Evolutionary conservation across 768 basidiomycete species (phyloP), one percentile per base, ranked within the genome.

Genomic region (Phylloporus scabripes): DNA sequence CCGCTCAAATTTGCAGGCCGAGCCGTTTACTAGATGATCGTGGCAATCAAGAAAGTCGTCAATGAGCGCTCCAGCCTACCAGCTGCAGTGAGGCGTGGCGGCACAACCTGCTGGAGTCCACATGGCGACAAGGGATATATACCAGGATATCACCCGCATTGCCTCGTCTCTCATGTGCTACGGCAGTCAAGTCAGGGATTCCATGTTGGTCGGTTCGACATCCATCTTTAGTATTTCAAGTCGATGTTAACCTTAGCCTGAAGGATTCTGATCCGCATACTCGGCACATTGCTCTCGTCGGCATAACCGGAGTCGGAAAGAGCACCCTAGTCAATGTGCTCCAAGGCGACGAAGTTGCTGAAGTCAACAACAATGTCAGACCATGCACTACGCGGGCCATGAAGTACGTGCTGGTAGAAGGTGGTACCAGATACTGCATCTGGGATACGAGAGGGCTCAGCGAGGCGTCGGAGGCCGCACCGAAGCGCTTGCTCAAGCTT

Each of bases 281-380:
- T 28, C 15, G 49, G 4, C 49, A 62, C 33, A 45, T 63, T 18
- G 61, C 63, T 28, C 29, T 63, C 31, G 57, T 55, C 20, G 61
- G 61, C 9, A 31, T 46, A 31, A 62, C 61, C 12, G 61, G 61
- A 2, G 62, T 51, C 38, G 61, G 61, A 36, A 63, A 63, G 38
- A 63, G 61, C 50, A 63, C 62, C 7, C 42, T 64, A 8, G 60
- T 64, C 18, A 63, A 63, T 28, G 40, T 63, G 45, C 60, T 62
- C 42, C 36, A 37, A n/a, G 61, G 54, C 48, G 2, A 29, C 12
- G 14, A 44, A 38, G 15, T 37, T 15, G 62, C 61, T 6, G 2
- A 23, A 50, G 59, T 48, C 1, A 47, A 42, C 48, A 62, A 56
- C 9, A 15, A 56, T 33, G 62, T 42, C n/a, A 41, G 18, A 32